A percentile compares a stretch with the other conserved stretches of the same genome.
Conservation (phyloP, 148 eudicot genomes). For the Heliosperma pusillum region DNA sequence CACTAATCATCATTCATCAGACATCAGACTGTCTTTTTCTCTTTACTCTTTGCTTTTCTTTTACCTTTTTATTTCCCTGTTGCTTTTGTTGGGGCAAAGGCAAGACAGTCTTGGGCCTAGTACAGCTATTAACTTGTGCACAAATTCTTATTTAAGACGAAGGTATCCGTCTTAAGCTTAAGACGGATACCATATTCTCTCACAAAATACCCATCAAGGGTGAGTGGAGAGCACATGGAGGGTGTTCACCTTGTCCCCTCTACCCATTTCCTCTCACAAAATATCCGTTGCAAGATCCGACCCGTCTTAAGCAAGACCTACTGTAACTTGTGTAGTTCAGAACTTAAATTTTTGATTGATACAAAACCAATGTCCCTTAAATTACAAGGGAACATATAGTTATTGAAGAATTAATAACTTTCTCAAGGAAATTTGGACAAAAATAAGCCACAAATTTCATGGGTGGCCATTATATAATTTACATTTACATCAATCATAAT, state of each 20-base stretch:
- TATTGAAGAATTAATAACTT: slow-evolving; percentile 7
- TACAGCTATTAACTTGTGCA: slow-evolving; percentile 16
- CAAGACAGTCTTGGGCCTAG: slow-evolving; percentile 22
- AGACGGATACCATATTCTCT: no score
- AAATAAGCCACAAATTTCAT: slow-evolving; percentile 20
- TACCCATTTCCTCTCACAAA: no score
- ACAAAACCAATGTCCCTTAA: neutral
- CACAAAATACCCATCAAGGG: no score
- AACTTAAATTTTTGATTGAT: neutral
- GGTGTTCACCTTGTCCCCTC: no score
- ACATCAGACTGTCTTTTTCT: slow-evolving; percentile 9
- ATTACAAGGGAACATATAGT: neutral
- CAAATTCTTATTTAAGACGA: no score
- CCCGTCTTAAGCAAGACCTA: no score
- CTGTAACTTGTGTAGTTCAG: neutral
- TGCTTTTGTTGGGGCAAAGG: slow-evolving; percentile 30
- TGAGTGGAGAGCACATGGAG: no score
- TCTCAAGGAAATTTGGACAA: slow-evolving; percentile 12
- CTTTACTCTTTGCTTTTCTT: slow-evolving; percentile 11
- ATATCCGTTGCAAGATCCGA: no score
- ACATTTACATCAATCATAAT: slow-evolving; percentile 22
- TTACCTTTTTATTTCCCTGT: slow-evolving; percentile 10
- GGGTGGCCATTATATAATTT: slow-evolving; percentile 14
- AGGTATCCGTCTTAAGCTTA: no score
- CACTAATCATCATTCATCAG: neutral